phyloP scores from a whole-genome alignment of 371 early-diverging fungal genomes.

The Pancytospora epiphaga region DNA sequence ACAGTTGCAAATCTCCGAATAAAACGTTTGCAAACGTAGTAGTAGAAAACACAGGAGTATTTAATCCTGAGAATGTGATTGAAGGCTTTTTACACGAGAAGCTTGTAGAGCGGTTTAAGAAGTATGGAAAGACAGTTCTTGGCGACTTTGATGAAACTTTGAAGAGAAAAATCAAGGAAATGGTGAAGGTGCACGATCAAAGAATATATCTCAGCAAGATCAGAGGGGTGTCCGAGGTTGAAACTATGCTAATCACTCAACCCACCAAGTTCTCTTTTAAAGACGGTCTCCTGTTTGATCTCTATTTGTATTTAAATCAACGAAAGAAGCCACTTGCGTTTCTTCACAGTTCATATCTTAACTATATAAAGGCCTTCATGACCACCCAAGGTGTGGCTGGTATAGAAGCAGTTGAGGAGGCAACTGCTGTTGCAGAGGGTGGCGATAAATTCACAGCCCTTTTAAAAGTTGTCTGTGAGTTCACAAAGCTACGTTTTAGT shows the following conservation, averaged over 20 bases:
- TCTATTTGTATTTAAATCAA: slow-evolving; percentile 33
- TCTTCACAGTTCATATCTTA: slow-evolving; percentile 40
- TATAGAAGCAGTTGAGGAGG: neutral
- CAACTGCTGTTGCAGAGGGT: neutral
- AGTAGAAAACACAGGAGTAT: neutral
- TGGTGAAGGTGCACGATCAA: slow-evolving; percentile 29
- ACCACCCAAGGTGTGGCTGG: slow-evolving; percentile 28
- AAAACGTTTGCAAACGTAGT: slow-evolving; percentile 9
- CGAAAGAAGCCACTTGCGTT: slow-evolving; percentile 16
- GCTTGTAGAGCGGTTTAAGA: slow-evolving; percentile 22
- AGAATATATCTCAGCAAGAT: slow-evolving; percentile 2
- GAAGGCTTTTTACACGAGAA: slow-evolving; percentile 47
- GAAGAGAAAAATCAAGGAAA: slow-evolving; percentile 17
- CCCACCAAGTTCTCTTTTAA: slow-evolving; percentile 24
- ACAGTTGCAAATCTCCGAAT: neutral
- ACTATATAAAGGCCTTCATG: slow-evolving; percentile 42
- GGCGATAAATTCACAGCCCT: slow-evolving; percentile 5
- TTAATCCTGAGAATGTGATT: slow-evolving; percentile 22
- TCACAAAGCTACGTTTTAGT: slow-evolving; percentile 45
- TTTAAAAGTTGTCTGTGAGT: slow-evolving; percentile 31
- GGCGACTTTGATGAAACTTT: slow-evolving; percentile 18
- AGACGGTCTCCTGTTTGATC: slow-evolving; percentile 39
- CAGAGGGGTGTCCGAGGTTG: slow-evolving; percentile 14
- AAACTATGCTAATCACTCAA: slow-evolving; percentile 16
- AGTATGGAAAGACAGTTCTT: slow-evolving; percentile 12